Percentiles rank a stretch among this genome's conserved stretches.
Evolutionary conservation across 345 rosid species (phyloP).

Genomic region (Physaria fendleri): DNA sequence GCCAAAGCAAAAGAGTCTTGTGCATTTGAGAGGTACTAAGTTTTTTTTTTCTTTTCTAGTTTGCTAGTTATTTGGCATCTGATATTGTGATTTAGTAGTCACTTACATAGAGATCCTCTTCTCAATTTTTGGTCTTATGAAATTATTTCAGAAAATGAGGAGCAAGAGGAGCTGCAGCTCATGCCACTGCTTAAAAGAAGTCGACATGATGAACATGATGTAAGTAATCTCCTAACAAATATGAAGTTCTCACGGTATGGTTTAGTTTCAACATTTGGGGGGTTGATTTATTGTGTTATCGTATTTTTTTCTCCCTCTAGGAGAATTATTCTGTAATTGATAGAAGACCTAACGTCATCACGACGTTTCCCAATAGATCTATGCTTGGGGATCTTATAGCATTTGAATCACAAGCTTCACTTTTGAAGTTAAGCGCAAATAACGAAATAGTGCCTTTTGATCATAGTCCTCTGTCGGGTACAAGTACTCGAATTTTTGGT

Average conservation of each 20-base stretch:
- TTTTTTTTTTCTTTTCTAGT: neutral
- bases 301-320: conserved; percentile 28
- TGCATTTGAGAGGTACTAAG: conserved; percentile 13
- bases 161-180: conserved; percentile 7
- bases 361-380: conserved; percentile 10
- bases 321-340: conserved; percentile 22
- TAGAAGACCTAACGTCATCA: conserved; percentile 14
- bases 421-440: conserved; percentile 4
- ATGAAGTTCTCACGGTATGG: neutral
- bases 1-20: neutral
- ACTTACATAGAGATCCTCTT: neutral
- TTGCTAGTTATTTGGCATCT: neutral
- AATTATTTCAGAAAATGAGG: conserved; percentile 2
- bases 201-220: conserved; percentile 8
- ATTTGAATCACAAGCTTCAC: conserved; percentile 25
- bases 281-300: neutral
- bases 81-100: neutral
- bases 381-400: conserved; percentile 23
- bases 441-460: conserved; percentile 16
- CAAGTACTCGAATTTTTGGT: conserved; percentile 10
- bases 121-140: neutral
- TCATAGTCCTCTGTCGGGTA: conserved; percentile 19
- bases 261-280: neutral
- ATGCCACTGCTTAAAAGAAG: conserved; percentile 22
- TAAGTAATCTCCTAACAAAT: conserved; percentile 1